Conservation (phyloP, 169 alveolate genomes). For the Perkinsus olseni region DNA sequence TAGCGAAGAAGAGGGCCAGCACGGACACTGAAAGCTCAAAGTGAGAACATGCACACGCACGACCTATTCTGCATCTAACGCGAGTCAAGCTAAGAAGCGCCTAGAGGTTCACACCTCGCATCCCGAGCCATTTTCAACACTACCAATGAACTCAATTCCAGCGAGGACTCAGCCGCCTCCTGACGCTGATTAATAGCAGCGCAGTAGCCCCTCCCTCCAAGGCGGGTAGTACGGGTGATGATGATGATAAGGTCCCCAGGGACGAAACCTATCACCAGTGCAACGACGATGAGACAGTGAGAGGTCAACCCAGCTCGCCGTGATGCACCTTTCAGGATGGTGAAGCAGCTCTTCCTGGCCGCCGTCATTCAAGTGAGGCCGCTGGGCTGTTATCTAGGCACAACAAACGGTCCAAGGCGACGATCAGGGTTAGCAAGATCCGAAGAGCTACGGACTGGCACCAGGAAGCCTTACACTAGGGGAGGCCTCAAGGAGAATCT, state of each 20-base stretch:
- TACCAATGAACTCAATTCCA: background rate
- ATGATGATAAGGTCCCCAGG: background rate
- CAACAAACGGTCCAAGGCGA: no score
- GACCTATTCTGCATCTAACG: background rate
- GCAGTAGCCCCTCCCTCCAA: no score
- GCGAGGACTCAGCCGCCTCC: background rate
- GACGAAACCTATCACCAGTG: background rate
- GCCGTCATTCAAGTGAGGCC: background rate
- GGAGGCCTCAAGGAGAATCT: background rate
- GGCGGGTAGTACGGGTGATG: background rate
- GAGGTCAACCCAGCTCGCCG: background rate
- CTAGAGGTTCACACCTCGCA: background rate
- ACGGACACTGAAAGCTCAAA: conserved; percentile 3
- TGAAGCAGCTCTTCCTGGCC: background rate
- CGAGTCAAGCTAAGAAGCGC: background rate
- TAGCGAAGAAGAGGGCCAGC: conserved; percentile 3
- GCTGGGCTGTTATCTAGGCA: background rate
- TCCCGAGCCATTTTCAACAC: conserved; percentile 1
- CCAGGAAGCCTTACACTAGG: background rate
- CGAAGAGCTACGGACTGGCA: no score
- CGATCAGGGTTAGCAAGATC: no score
- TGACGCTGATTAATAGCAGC: background rate
- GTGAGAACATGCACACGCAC: background rate
- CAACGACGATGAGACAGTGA: background rate
- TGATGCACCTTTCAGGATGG: background rate